These are phyloP conservation scores for Skeletonema grethae DNA, from an alignment of 108 stramenopile genomes.

Conservation along the genomic window DNA sequence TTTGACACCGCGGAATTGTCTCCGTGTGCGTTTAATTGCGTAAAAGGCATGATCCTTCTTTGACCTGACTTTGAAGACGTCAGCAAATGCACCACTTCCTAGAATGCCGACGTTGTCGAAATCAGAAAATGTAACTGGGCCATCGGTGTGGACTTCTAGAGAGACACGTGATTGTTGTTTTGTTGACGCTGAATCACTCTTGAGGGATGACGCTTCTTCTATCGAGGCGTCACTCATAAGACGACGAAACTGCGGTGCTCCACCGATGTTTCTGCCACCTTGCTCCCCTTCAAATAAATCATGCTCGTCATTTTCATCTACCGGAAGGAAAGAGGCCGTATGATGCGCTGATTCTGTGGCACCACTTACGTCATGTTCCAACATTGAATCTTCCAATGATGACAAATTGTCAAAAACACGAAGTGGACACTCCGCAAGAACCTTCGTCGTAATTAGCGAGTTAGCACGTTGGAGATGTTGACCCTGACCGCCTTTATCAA, in stretches of 20 bases:
- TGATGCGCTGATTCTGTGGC: conserved; percentile 25
- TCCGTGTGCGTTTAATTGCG: conserved; percentile 79
- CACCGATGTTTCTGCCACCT: not conserved
- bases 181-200: not conserved
- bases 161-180: conserved; percentile 9
- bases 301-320: conserved; percentile 31
- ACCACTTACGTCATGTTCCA: conserved; percentile 63
- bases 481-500: conserved; percentile 17
- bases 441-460: conserved; percentile 69
- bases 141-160: conserved; percentile 8
- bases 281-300: conserved; percentile 21
- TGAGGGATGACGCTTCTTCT: conserved; percentile 17
- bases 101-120: conserved; percentile 71
- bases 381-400: conserved; percentile 73
- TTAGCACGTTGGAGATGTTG: conserved; percentile 51
- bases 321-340: conserved; percentile 27
- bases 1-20: conserved; percentile 80
- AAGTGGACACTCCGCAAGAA: conserved; percentile 68
- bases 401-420: conserved; percentile 70
- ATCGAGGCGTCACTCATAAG: conserved; percentile 17
- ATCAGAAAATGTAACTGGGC: conserved; percentile 47
- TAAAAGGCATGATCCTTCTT: conserved; percentile 59
- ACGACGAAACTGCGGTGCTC: conserved; percentile 20
- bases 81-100: conserved; percentile 82
- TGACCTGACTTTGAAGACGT: conserved; percentile 83